Evolutionary conservation across 805 yeast species (phyloP), one percentile per base, ranked within the genome.

Genomic region (Wickerhamiella domercqiae): DNA sequence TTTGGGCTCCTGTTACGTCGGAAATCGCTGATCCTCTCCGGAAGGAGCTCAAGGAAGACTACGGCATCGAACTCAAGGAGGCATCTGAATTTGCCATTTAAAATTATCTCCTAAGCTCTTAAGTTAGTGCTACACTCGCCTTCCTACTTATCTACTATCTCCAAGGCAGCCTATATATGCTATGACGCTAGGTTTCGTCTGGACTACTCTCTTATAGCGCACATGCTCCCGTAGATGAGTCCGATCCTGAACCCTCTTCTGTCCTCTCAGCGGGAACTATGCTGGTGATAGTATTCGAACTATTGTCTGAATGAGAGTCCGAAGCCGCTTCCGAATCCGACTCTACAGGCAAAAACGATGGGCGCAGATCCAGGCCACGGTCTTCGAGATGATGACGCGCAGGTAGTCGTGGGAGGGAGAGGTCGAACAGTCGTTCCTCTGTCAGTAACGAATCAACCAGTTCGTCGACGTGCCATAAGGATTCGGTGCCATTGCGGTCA

Each of bases 1-100:
- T 90, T 57, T 68, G 75, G 50, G 97, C 96, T 39, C 98, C 98
- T 56, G 79, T 82, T 71, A 66, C 83, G 44, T 78, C 93, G 46
- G 90, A 82, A 57, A 73, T 84, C 57, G 83, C 83, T 60, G 77
- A 81, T 50, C 93, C 97, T 47, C 70, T 90, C 61, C 78, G 87
- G 75, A 76, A 83, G 64, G 75, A 78, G 52, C 73, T 90, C 65
- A 84, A 84, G 71, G 93, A 82, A 37, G 78, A 81, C 45, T 81
- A 83, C 61, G 81, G 79, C 44, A 86, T 90, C 51, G 83, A 62
- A 70, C 69, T 87, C 62, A 73, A 73, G 46, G 98, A 90, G 67
- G 87, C 86, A 6, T 30, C 33, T n/a, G 33, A 30, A 14, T 30
- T 30, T 17, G 26, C 9, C 26, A 13, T 24, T 13, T 24, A 24